These are phyloP conservation scores for Rusavskia elegans DNA, from an alignment of 495 filamentous ascomycete species.

Conservation along the genomic window DNA sequence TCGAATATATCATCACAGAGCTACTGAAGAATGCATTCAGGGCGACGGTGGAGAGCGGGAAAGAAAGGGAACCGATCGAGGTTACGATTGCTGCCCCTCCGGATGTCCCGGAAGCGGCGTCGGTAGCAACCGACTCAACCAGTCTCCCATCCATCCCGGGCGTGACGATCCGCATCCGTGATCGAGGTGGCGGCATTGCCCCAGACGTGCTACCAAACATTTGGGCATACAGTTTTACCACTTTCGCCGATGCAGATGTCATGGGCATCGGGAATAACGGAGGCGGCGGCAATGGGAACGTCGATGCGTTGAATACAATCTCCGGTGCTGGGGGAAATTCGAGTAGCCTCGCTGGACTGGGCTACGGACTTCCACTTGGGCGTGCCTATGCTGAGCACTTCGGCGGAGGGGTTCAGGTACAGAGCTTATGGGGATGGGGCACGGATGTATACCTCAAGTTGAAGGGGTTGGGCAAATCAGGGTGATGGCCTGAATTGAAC, in stretches of 20 bases:
- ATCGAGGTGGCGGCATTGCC: slow-evolving; percentile 82
- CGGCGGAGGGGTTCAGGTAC: slow-evolving; percentile 85
- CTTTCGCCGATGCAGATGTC: slow-evolving; percentile 54
- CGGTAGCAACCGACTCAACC: neutral
- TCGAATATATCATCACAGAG: slow-evolving; percentile 95
- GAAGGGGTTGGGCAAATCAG: slow-evolving; percentile 61
- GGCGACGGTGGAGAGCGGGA: slow-evolving; percentile 70
- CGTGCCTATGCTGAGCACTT: slow-evolving; percentile 97
- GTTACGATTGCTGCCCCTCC: slow-evolving; percentile 85
- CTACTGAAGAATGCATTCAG: slow-evolving; percentile 93
- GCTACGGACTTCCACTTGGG: slow-evolving; percentile 83
- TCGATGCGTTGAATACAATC: slow-evolving; percentile 59
- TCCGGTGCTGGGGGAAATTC: slow-evolving; percentile 46
- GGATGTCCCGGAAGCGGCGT: slow-evolving; percentile 3
- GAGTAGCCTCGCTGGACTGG: slow-evolving; percentile 76
- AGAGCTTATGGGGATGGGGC: slow-evolving; percentile 93
- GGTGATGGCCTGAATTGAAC: neutral
- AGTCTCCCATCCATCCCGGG: slow-evolving; percentile 47
- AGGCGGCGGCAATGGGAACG: slow-evolving; percentile 21
- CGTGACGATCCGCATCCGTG: slow-evolving; percentile 88
- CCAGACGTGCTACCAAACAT: slow-evolving; percentile 72
- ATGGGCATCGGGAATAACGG: slow-evolving; percentile 20
- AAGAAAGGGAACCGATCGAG: slow-evolving; percentile 65
- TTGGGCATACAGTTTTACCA: slow-evolving; percentile 94
- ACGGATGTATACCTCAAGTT: slow-evolving; percentile 68